Base-by-base conservation (phyloP, 805 yeast species). In the Candida odintsovae region DNA sequence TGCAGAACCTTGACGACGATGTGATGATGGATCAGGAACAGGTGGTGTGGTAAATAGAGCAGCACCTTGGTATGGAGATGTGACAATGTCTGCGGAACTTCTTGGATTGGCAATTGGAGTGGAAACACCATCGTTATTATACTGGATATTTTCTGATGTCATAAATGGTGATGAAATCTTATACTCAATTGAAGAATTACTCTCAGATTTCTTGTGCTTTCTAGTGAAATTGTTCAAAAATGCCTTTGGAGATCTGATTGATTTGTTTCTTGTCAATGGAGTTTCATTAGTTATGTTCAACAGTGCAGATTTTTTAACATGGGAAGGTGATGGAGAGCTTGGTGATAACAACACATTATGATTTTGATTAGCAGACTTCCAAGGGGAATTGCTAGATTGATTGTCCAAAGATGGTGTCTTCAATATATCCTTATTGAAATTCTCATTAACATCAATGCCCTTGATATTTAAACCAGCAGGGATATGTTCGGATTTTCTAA, bases 41-140 rank as follows among this genome's bases (percentile, higher is more conserved):
- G 64, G 64, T 6, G 63, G 64, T 1, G 64, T 60, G 10, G 56
- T 53, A 43, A 58, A 60, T 7, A 54, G 45, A 1, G 64, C 56
- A 15, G 60, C 57, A 29, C 55, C 61, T 37, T 50, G 54, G 22
- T 50, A 46, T 23, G 59, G 56, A 8, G 58, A 35, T 12, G 38
- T 35, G 6, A 35, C 13, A 35, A 35, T 35, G 6, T 20, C 38
- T 6, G 4, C 8, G 3, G 38, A 35, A 47, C 6, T 39, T 33
- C 12, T 47, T 43, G 21, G 45, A 31, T 40, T 46, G 40, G 41
- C 28, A 29, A 22, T 50, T 38, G 58, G 56, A 6, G 62, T 50
- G 15, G 44, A 31, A 4, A 40, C 6, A 2, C 16, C 40, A n/a
- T 38, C 23, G 26, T 31, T 42, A 10, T 50, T 25, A 18, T 50